phyloP scores from a whole-genome alignment of 345 rosid genomes.

The Syzygium aqueum region DNA sequence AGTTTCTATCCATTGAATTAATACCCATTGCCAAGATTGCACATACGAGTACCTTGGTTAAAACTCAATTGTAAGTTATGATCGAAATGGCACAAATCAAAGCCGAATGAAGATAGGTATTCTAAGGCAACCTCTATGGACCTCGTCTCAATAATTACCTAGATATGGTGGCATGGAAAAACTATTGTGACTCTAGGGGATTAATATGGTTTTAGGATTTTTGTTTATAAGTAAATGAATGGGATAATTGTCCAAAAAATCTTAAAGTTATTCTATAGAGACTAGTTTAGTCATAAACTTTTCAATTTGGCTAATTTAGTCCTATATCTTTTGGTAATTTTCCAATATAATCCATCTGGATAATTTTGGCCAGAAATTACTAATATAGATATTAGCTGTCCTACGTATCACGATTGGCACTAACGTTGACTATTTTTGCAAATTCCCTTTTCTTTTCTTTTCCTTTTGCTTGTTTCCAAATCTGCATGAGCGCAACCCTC shows the following conservation, averaged over 20 bases:
- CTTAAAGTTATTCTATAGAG: not conserved
- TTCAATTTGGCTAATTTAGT: not conserved
- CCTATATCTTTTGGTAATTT: not conserved
- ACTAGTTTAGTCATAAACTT: not conserved
- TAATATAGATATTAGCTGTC: not conserved
- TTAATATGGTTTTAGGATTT: not conserved
- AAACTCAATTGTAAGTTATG: not conserved
- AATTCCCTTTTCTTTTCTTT: not conserved
- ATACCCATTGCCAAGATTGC: not conserved
- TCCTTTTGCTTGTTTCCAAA: not conserved
- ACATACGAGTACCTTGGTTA: not conserved
- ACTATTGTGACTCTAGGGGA: not conserved
- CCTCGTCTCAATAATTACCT: not conserved
- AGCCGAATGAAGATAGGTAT: not conserved
- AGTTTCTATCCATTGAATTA: not conserved
- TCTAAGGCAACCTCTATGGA: not conserved
- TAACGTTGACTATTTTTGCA: not conserved
- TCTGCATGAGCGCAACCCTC: not conserved
- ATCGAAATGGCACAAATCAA: not conserved
- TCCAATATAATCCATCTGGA: not conserved
- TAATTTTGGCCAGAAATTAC: not conserved
- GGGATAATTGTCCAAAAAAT: not conserved
- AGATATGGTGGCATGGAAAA: not conserved
- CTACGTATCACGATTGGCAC: rapidly evolving
- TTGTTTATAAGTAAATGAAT: not conserved